Base-by-base conservation (phyloP, 257 asterid species). In the Catharanthus roseus region DNA sequence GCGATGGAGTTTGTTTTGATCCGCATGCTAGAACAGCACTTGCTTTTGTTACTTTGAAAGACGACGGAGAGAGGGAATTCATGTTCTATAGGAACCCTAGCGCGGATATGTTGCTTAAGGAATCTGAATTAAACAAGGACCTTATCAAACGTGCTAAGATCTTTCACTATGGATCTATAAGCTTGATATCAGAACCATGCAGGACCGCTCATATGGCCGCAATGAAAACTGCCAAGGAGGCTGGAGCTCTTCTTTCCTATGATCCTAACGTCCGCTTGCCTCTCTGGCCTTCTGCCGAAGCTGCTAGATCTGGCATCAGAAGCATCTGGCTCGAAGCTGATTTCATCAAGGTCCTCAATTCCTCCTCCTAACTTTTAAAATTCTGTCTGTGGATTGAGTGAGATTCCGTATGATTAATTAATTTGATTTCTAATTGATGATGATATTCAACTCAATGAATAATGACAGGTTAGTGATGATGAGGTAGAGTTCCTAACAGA, bases 131-230 rank as follows among this genome's bases (percentile, higher is more conserved):
- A 9, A 78, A 78, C 68, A 42, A 73, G 75, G 54, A 24, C 6
- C 36, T 82, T 50, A 82, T 82, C 67, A 78, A 66, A 58, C 10
- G 72, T 33, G 73, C 81, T 2, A 79, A 58, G 38, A 84, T 84
- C 70, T 84, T 84, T 57, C 88, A 84, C 67, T 84, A 79, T 42
- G 88, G 88, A 2, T 84, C 88, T 29, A 81, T 84, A n/a, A 84
- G 86, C 67, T 67, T 84, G 65, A 84, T 84, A 16, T 28, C 84
- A 0, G 88, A 84, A 66, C 88, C 88, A 0, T 69, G 79, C 21
- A 77, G 77, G 68, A 79, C 84, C 0, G 77, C 86, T 28, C 88
- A 84, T 69, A 39, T 84, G 55, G 84, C 84, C 6, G 83, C 88
- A 50, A 72, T 81, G 79, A 84, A 79, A 66, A 81, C 75, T 9